Evolutionary conservation across 2,329 filamentous ascomycete genomes (phyloP), one percentile per base, ranked within the genome.

Genomic region (Chrysoporthe cubensis): DNA sequence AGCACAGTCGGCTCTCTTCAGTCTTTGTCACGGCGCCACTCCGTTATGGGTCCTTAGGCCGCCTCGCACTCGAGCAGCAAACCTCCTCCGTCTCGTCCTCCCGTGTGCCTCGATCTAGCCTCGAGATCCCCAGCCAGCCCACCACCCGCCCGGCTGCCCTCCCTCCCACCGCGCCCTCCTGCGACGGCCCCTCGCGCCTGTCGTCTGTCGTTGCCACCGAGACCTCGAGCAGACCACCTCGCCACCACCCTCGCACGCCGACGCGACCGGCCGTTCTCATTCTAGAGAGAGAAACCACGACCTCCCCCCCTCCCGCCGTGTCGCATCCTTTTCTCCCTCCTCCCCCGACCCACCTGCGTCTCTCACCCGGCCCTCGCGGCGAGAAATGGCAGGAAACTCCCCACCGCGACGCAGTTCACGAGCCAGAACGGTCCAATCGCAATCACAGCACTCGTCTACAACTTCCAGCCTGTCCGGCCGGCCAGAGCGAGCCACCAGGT

Each of bases 341-440:
- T n/a, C 62, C 72, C 72, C 69, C 71, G 65, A 74, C 78, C 73
- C 72, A 72, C 73, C 71, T 71, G 73, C 70, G 71, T 74, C 76
- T 74, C 56, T 62, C 74, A 72, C 71, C 71, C 75, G 73, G 75
- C 73, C 69, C 68, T 72, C 69, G 75, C 75, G 73, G 76, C 76
- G 74, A 78, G 82, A 82, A 83, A 87, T 87, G 86, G 85, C 86
- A 84, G 85, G 83, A 76, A 82, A 82, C 74, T 87, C 91, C 77
- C 68, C 68, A 68, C 92, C 92, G 78, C 91, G 95, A 82, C 92
- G 95, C 79, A 97, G 94, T 76, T 96, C 94, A 80, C 90, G 95
- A 86, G 93, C 93, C 83, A 92, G 93, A 81, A 88, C 87, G 78
- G 89, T 89, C 74, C 91, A 94, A 83, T 87, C 90, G 75, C 87